phyloP scores from a whole-genome alignment of 208 protist species.

The Leishmania gerbilli region DNA sequence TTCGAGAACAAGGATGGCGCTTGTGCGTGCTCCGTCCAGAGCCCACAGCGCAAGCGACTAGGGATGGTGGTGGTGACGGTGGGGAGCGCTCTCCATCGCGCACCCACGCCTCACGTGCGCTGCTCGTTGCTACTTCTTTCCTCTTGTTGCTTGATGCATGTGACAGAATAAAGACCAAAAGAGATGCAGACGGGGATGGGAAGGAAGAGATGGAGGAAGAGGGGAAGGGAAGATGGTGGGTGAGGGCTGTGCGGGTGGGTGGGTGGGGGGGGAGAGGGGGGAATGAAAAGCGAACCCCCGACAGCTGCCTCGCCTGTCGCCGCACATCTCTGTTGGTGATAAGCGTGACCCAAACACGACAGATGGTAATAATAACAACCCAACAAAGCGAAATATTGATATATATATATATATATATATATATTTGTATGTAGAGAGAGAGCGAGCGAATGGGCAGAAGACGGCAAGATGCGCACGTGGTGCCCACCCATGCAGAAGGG shows the following conservation, averaged over 20 bases:
- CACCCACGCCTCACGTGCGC: background rate
- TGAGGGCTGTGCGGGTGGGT: background rate
- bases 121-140: too few relatives aligned
- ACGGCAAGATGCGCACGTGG: background rate
- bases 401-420: too few relatives aligned
- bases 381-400: too few relatives aligned
- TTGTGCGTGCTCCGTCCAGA: background rate
- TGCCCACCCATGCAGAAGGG: background rate
- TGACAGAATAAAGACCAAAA: background rate
- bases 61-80: background rate
- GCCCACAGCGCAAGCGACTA: background rate
- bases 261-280: background rate
- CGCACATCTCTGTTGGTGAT: too few relatives aligned
- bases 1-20: background rate
- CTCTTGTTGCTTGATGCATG: too few relatives aligned
- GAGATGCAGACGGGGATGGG: background rate
- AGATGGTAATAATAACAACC: too few relatives aligned
- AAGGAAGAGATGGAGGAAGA: background rate
- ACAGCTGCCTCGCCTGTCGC: background rate
- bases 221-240: background rate
- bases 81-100: background rate
- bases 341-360: too few relatives aligned
- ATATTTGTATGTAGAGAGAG: too few relatives aligned
- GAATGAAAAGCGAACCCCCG: background rate
- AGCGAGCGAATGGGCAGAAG: background rate